Evolutionary conservation across 495 filamentous ascomycete species (phyloP).

Genomic region (Penicillium herquei): DNA sequence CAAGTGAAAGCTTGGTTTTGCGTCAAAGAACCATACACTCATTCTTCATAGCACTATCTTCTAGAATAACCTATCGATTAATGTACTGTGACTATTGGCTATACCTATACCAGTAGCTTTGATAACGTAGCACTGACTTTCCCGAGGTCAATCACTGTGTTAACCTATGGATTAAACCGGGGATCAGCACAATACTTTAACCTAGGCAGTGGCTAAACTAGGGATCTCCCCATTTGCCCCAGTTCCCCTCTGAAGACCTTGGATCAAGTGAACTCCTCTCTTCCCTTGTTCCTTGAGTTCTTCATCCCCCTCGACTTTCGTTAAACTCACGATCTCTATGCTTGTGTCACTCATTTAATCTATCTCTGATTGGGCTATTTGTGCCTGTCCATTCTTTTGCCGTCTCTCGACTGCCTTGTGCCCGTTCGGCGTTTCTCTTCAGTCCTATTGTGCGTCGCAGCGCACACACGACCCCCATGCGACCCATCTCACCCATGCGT

Average conservation of each 20-base stretch:
- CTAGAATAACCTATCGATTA: no score
- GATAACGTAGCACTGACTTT: no score
- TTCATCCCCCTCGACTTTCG: not conserved
- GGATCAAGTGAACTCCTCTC: not conserved
- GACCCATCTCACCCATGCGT: not conserved
- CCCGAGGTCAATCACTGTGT: no score
- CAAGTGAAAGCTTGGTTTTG: no score
- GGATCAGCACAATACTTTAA: no score
- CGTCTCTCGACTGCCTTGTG: not conserved
- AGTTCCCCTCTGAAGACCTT: not conserved
- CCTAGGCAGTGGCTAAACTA: no score
- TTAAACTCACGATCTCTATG: not conserved
- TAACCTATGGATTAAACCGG: no score
- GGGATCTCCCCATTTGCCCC: no score
- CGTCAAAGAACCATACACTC: no score
- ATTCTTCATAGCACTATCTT: no score
- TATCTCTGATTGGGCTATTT: not conserved
- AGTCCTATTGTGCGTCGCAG: not conserved
- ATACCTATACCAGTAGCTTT: no score
- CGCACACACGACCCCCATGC: not conserved
- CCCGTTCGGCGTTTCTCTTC: not conserved
- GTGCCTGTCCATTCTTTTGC: not conserved
- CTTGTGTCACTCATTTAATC: not conserved
- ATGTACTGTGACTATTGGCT: no score
- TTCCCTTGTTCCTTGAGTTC: not conserved